phyloP scores from a whole-genome alignment of 441 rosid genomes.

The Populus tomentosa region DNA sequence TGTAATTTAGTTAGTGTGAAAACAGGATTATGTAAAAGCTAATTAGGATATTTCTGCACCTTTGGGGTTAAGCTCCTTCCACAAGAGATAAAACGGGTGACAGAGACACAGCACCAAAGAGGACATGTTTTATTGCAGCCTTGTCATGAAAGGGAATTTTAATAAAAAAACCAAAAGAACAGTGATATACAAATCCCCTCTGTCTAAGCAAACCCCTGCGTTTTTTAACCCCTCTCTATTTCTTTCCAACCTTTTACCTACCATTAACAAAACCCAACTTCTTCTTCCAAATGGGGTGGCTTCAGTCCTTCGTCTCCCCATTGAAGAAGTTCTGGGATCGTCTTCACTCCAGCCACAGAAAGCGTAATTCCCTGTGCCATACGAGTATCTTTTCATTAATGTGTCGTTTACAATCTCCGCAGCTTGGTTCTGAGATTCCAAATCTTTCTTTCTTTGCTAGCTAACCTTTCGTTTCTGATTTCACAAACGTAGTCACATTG shows the following conservation, averaged over 20 bases:
- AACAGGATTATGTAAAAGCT: background rate
- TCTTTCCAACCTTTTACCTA: constrained; percentile 33
- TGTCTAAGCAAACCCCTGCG: constrained; percentile 5
- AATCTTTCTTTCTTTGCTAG: background rate
- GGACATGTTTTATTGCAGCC: constrained; percentile 10
- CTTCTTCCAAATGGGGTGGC: constrained; percentile 60
- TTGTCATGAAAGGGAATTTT: constrained; percentile 1
- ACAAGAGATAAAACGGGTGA: constrained; percentile 5
- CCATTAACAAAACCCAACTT: constrained; percentile 13
- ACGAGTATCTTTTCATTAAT: background rate
- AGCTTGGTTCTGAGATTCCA: background rate
- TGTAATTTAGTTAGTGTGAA: constrained; percentile 1
- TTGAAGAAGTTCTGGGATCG: constrained; percentile 82
- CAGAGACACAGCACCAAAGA: constrained; percentile 27
- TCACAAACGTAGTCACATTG: background rate
- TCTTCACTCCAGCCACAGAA: constrained; percentile 49
- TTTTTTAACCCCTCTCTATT: constrained; percentile 12
- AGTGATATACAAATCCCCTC: constrained; percentile 15
- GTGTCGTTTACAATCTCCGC: background rate
- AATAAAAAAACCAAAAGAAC: background rate
- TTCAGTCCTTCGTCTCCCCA: constrained; percentile 69
- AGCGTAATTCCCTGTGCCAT: constrained; percentile 37
- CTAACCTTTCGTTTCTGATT: no score
- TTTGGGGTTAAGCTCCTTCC: constrained; percentile 13
- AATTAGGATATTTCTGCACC: background rate